Base-by-base conservation (phyloP, 2,329 filamentous ascomycete genomes). In the Fusarium sulawesiense region DNA sequence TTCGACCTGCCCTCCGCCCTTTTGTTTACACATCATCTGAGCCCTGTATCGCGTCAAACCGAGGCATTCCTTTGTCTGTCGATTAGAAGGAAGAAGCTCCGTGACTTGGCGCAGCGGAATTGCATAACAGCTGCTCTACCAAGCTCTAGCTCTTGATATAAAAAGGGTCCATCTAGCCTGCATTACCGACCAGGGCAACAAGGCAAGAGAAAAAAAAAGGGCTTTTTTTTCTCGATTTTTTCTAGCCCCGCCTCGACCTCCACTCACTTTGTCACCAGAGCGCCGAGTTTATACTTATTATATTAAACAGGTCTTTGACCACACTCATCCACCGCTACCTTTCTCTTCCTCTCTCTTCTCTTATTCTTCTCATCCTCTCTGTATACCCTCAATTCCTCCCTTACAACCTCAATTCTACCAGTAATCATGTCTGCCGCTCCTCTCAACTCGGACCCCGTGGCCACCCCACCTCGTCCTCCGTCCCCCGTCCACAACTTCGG, bases 401-500 rank as follows among this genome's bases (percentile, higher is more conserved):
- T 14, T 13, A 37, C 30, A 27, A 18, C 4, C 9, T n/a, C 41
- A 23, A 23, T 13, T 45, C 45, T 48, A 48, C 23, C 48, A 54
- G 42, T 46, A 55, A 66, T 29, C 66, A 75, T 75, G 73, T 73
- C 73, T 47, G 57, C 56, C 46, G 63, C 63, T 51, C 70, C 78
- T 58, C 72, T 76, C 57, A 74, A 74, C 45, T 73, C 78, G 69
- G 85, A 87, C 74, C 83, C 88, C 56, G 90, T 93, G 76, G 87
- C 91, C 75, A 94, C 92, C 61, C 92, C 92, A 70, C 90, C 91
- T 53, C 87, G 91, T 69, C 88, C 91, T 49, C 88, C 80, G 60
- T 91, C 92, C 46, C 92, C 93, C 70, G 86, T 91, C 61, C 91
- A 93, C 80, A 86, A 89, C 69, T 98, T 99, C 82, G 96, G 93